A percentile compares a stretch with the other conserved stretches of the same genome.
Evolutionary conservation across 2,329 filamentous ascomycete species (phyloP).

Genomic region (Magnaporthiopsis rhizophila): DNA sequence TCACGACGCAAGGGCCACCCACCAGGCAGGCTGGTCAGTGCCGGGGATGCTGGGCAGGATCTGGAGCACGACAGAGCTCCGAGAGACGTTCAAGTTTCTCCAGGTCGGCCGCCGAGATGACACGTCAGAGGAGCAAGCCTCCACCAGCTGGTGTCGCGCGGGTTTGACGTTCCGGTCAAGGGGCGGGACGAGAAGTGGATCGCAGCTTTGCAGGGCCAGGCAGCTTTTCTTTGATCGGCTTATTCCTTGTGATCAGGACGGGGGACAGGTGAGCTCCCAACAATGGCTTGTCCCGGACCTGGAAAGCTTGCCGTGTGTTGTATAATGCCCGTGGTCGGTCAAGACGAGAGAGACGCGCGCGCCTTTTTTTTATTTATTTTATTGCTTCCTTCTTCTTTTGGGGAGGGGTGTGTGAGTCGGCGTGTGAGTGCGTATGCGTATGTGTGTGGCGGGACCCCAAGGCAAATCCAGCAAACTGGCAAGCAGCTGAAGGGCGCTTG

Average conservation of each 20-base stretch:
- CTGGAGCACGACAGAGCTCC: not conserved
- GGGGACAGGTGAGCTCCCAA: no score
- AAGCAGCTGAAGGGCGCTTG: conserved; percentile 1
- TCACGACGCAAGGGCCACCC: not conserved
- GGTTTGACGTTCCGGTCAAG: not conserved
- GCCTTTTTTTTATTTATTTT: not conserved
- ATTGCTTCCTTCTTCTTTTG: not conserved
- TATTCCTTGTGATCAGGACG: not conserved
- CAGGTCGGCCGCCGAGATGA: not conserved
- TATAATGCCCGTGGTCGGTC: not conserved
- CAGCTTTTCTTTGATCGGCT: not conserved
- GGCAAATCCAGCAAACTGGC: not conserved
- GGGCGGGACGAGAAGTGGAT: not conserved
- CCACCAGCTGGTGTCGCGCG: not conserved
- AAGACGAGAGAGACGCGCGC: not conserved
- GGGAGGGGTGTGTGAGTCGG: no score
- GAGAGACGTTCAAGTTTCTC: not conserved
- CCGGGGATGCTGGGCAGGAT: not conserved
- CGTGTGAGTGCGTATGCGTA: not conserved
- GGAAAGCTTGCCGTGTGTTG: not conserved
- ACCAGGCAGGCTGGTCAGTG: not conserved
- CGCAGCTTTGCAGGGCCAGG: no score
- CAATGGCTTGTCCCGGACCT: not conserved
- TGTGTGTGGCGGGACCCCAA: not conserved
- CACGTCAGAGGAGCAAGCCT: not conserved